phyloP scores from a whole-genome alignment of 2,329 filamentous ascomycete genomes.

The Sporothrix euskadiensis region DNA sequence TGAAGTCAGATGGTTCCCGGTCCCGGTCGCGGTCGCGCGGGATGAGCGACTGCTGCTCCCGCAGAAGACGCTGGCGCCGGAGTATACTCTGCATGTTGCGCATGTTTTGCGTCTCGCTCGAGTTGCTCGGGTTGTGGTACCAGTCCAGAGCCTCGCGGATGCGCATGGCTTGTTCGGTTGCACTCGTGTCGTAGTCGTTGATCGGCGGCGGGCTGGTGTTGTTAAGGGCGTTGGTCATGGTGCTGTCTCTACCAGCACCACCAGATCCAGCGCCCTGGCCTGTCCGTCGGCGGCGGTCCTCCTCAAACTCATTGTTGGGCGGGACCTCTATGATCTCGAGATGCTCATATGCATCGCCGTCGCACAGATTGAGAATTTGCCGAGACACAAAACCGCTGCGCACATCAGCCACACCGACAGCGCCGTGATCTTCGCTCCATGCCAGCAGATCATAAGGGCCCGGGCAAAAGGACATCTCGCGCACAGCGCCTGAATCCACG shows the following conservation, averaged over 20 bases:
- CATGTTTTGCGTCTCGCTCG: slow-evolving; percentile 58
- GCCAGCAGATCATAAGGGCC: slow-evolving; percentile 87
- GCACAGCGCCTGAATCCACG: slow-evolving; percentile 72
- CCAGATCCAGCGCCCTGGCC: slow-evolving; percentile 41
- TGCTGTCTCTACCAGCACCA: neutral
- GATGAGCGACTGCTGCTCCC: slow-evolving; percentile 46
- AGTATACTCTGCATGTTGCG: slow-evolving; percentile 39
- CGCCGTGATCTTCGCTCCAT: slow-evolving; percentile 87
- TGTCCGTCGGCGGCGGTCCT: slow-evolving; percentile 44
- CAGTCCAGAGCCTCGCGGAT: slow-evolving; percentile 44
- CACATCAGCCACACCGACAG: slow-evolving; percentile 72
- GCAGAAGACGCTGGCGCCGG: slow-evolving; percentile 44
- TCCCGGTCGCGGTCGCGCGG: slow-evolving; percentile 40
- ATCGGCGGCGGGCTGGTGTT: neutral
- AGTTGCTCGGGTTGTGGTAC: slow-evolving; percentile 53
- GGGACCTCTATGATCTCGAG: slow-evolving; percentile 49
- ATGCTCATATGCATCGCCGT: slow-evolving; percentile 56
- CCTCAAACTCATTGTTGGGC: slow-evolving; percentile 43
- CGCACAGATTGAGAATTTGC: slow-evolving; percentile 67
- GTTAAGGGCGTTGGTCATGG: neutral
- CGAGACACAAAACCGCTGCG: slow-evolving; percentile 65
- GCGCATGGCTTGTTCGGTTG: slow-evolving; percentile 38
- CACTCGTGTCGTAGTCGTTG: slow-evolving; percentile 29
- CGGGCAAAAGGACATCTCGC: slow-evolving; percentile 90
- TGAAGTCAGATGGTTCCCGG: slow-evolving; percentile 13